Evolutionary conservation across 129 eudicot genomes (phyloP).

Genomic region (Scalesia atractyloides): DNA sequence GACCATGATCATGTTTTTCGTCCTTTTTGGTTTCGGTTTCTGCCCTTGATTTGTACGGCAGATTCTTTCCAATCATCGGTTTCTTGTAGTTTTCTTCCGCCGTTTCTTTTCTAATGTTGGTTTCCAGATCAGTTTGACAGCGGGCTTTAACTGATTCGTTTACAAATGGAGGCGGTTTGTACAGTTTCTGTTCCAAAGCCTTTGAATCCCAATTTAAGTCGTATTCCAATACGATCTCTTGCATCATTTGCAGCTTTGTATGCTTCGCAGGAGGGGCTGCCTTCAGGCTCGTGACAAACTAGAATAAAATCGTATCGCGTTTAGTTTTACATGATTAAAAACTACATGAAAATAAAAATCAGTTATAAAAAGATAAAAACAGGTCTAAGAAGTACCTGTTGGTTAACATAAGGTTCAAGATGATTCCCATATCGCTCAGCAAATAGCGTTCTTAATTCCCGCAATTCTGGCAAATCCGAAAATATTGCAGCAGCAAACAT

Average conservation of each 20-base stretch:
- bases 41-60: constrained; percentile 19
- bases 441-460: constrained; percentile 65
- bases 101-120: background rate
- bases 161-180: constrained; percentile 44
- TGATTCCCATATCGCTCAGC: constrained; percentile 63
- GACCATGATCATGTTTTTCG: constrained; percentile 20
- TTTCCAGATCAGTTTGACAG: constrained; percentile 23
- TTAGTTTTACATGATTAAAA: constrained; percentile 9
- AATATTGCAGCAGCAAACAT: constrained; percentile 92
- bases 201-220: constrained; percentile 66
- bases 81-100: constrained; percentile 7
- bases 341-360: background rate
- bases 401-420: constrained; percentile 60
- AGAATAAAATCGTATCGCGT: background rate
- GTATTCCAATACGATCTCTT: constrained; percentile 62
- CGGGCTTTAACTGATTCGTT: constrained; percentile 2
- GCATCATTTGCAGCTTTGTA: constrained; percentile 66
- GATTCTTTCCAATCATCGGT: background rate
- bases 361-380: background rate
- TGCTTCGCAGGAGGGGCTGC: constrained; percentile 55
- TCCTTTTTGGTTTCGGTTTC: constrained; percentile 18
- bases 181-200: constrained; percentile 55
- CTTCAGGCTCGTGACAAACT: constrained; percentile 69
- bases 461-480: constrained; percentile 89
- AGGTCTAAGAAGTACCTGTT: constrained; percentile 49